These are phyloP conservation scores for Astrocystis sublimbata DNA, from an alignment of 495 filamentous ascomycete species.

Conservation along the genomic window DNA sequence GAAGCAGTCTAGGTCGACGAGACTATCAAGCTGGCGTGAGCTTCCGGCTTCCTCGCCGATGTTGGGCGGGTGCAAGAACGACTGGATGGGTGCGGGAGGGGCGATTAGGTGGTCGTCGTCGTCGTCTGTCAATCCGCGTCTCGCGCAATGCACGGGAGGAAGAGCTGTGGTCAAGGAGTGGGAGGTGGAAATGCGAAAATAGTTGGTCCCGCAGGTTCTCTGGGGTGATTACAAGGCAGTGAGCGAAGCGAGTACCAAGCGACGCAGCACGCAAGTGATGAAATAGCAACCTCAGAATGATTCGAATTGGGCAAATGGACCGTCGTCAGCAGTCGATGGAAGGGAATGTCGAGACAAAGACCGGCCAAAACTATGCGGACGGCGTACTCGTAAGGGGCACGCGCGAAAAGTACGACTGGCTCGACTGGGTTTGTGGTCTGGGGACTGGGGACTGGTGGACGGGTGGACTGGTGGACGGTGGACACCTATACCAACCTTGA, in stretches of 20 bases:
- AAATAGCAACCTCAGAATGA: conserved; percentile 5
- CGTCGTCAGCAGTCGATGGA: conserved; percentile 14
- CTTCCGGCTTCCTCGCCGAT: not conserved
- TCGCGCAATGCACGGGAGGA: conserved; percentile 13
- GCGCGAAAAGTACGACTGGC: not conserved
- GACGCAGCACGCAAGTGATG: conserved; percentile 10
- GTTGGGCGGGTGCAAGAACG: conserved; percentile 6
- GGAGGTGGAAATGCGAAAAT: conserved; percentile 18
- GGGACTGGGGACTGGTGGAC: conserved; percentile 13
- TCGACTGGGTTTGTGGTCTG: no score
- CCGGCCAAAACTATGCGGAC: conserved; percentile 2
- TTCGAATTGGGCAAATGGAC: conserved; percentile 9
- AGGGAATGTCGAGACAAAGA: conserved; percentile 21
- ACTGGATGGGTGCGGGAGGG: conserved; percentile 3
- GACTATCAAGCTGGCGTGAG: conserved; percentile 12
- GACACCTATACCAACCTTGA: no score
- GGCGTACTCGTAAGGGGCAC: conserved; percentile 1
- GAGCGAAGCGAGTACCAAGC: conserved; percentile 13
- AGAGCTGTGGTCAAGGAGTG: conserved; percentile 13
- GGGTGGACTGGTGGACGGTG: no score
- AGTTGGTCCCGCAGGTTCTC: conserved; percentile 17
- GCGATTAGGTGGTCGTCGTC: no score
- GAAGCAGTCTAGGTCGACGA: conserved; percentile 9
- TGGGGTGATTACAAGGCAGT: conserved; percentile 23
- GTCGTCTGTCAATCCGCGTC: no score